Evolutionary conservation across 352 stramenopile genomes (phyloP).

Genomic region (Globisporangium okanoganense): DNA sequence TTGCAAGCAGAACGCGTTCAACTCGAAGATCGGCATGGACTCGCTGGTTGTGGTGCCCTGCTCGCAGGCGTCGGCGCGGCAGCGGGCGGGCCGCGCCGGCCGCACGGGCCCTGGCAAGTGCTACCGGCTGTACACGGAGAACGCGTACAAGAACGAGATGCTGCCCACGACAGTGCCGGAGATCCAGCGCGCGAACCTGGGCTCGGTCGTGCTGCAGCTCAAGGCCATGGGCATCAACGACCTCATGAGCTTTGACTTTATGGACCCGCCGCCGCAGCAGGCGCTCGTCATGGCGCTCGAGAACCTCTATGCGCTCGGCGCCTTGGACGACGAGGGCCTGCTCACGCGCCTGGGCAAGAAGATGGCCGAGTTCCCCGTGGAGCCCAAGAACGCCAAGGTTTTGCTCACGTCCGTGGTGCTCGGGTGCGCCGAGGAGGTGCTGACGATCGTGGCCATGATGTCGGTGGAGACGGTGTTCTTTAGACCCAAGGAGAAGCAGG

Average conservation of each 20-base stretch:
- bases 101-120: slow-evolving; percentile 99
- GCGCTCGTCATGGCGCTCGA: slow-evolving; percentile 97
- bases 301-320: slow-evolving; percentile 96
- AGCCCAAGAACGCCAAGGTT: slow-evolving; percentile 99
- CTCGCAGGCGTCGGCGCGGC: slow-evolving; percentile 96
- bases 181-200: slow-evolving; percentile 98
- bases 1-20: slow-evolving; percentile 99
- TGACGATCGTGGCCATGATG: slow-evolving; percentile 99
- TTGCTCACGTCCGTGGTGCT: slow-evolving; percentile 97
- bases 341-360: slow-evolving; percentile 94
- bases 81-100: slow-evolving; percentile 96
- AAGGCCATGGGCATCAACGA: slow-evolving; percentile 99
- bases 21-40: slow-evolving; percentile 99
- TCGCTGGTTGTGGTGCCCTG: slow-evolving; percentile 98
- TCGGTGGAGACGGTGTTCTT: slow-evolving; percentile 99
- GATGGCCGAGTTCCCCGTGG: slow-evolving; percentile 99
- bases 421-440: slow-evolving; percentile 97
- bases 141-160: slow-evolving; percentile 98
- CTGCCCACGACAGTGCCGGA: slow-evolving; percentile 97
- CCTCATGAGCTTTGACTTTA: slow-evolving; percentile 99
- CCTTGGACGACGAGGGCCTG: slow-evolving; percentile 96
- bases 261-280: slow-evolving; percentile 97
- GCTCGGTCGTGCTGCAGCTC: slow-evolving; percentile 97
- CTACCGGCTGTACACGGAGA: slow-evolving; percentile 99
- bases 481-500: slow-evolving; percentile 98